Conservation (phyloP, 2,329 filamentous ascomycete genomes). For the Botrytis tulipae region DNA sequence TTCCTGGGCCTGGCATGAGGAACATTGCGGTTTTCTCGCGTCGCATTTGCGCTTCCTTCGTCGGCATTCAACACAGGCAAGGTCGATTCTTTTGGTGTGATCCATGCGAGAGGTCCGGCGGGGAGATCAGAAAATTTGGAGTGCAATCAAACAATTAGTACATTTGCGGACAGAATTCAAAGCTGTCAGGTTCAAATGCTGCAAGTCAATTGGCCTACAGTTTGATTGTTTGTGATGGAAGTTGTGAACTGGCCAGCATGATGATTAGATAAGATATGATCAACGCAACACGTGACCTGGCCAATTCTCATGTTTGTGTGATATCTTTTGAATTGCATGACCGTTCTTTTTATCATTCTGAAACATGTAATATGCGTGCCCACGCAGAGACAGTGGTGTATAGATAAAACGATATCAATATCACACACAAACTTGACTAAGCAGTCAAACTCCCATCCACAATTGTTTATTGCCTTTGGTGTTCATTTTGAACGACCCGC, state of each 20-base stretch:
- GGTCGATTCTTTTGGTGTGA: background rate
- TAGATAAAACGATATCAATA: background rate
- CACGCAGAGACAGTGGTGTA: background rate
- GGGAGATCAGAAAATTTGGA: background rate
- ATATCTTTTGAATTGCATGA: background rate
- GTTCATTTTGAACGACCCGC: background rate
- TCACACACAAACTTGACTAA: background rate
- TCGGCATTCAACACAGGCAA: slow-evolving; percentile 4
- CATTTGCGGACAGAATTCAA: background rate
- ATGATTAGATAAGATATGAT: background rate
- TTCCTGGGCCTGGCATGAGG: background rate
- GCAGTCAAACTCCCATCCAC: background rate
- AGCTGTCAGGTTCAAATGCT: background rate
- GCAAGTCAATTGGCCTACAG: background rate
- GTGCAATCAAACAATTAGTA: background rate
- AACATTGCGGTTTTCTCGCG: background rate
- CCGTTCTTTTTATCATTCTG: background rate
- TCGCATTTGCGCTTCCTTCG: slow-evolving; percentile 3
- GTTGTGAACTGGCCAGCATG: background rate
- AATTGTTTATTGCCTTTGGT: background rate
- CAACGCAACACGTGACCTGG: rapidly evolving
- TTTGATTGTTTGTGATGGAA: background rate
- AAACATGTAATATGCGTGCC: background rate
- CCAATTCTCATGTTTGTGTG: background rate
- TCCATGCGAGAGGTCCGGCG: background rate